A percentile compares a stretch with the other conserved stretches of the same genome.
These are phyloP conservation scores for Hypholoma fasciculare DNA, from an alignment of 768 basidiomycete species.

Conservation along the genomic window DNA sequence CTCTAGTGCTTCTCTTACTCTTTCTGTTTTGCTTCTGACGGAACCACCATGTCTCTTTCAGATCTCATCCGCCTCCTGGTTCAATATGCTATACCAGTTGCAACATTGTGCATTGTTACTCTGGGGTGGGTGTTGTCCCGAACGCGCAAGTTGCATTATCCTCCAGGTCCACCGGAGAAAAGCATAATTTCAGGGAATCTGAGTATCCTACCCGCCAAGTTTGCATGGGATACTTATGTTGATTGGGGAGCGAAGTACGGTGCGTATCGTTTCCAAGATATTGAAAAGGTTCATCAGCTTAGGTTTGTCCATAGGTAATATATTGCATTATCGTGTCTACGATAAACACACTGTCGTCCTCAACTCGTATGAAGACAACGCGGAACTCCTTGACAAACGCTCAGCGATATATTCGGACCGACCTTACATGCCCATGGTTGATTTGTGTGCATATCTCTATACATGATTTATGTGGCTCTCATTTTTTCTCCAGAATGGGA, in stretches of 20 bases:
- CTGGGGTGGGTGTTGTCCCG: not conserved
- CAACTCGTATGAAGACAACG: conserved; percentile 9
- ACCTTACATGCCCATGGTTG: not conserved
- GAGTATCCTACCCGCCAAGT: not conserved
- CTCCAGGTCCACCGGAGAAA: not conserved
- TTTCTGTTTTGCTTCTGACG: too few species aligned
- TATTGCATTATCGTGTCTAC: not conserved
- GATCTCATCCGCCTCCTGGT: too few species aligned
- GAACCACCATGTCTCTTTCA: too few species aligned
- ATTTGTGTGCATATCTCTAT: not conserved
- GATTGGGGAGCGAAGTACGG: not conserved
- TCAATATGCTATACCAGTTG: too few species aligned
- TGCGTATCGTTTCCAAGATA: not conserved
- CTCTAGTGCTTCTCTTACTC: too few species aligned
- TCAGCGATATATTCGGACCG: conserved; percentile 10
- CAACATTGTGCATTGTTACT: not conserved
- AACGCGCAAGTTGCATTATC: not conserved
- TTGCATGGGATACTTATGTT: not conserved
- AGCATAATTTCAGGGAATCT: conserved; percentile 5
- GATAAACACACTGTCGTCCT: conserved; percentile 5
- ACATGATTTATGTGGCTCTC: not conserved
- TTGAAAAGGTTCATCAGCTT: not conserved
- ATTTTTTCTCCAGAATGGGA: too few species aligned
- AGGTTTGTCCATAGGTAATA: not conserved
- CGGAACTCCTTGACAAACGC: conserved; percentile 11